Conservation (phyloP, 495 filamentous ascomycete genomes). For the Neurospora tetraspora region DNA sequence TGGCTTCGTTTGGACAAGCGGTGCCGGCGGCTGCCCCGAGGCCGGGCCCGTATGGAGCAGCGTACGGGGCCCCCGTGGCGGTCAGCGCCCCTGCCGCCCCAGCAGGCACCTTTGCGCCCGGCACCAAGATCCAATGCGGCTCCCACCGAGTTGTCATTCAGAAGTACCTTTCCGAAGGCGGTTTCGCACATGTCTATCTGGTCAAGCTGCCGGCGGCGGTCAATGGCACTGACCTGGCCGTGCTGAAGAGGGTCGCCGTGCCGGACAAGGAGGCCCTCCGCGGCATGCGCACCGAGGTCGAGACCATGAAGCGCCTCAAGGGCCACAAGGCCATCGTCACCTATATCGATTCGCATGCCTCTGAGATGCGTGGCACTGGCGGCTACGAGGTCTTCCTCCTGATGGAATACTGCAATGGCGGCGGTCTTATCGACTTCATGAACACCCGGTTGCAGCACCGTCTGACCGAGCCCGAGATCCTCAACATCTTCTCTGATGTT, state of each 20-base stretch:
- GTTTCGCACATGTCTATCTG: conserved; percentile 96
- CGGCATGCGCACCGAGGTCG: conserved; percentile 95
- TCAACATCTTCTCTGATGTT: conserved; percentile 93
- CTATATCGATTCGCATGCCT: conserved; percentile 96
- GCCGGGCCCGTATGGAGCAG: conserved; percentile 24
- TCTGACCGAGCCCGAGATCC: conserved; percentile 91
- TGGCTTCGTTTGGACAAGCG: conserved; percentile 38
- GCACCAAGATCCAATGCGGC: conserved; percentile 93
- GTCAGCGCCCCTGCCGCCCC: conserved; percentile 49
- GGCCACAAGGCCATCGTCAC: conserved; percentile 93
- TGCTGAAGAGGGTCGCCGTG: conserved; percentile 95
- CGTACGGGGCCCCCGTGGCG: conserved; percentile 22
- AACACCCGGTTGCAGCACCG: conserved; percentile 95
- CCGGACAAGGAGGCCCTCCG: conserved; percentile 89
- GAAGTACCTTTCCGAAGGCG: conserved; percentile 95
- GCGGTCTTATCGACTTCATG: conserved; percentile 98
- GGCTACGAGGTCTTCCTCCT: conserved; percentile 97
- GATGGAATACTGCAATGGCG: conserved; percentile 84
- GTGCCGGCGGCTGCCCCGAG: conserved; percentile 25
- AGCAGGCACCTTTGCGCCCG: conserved; percentile 80
- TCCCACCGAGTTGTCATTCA: conserved; percentile 90
- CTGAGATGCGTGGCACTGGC: conserved; percentile 72
- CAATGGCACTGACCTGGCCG: conserved; percentile 74
- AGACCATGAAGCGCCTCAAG: conserved; percentile 98
- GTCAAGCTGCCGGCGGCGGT: conserved; percentile 71